Conservation (phyloP, 352 stramenopile genomes). For the Plasmopara viticola region DNA sequence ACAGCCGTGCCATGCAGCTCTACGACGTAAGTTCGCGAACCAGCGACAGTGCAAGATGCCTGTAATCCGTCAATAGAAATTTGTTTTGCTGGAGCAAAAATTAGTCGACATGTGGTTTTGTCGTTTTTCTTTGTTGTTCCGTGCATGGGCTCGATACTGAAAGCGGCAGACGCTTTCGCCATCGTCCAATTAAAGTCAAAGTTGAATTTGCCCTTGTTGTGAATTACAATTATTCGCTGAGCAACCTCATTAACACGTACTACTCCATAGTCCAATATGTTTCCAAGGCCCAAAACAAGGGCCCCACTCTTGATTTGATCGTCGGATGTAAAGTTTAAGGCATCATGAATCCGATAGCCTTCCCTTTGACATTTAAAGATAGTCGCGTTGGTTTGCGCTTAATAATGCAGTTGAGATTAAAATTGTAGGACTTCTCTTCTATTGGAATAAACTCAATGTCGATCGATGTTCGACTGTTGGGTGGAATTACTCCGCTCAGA, state of each 20-base stretch:
- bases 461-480: constrained; percentile 75
- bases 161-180: constrained; percentile 28
- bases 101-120: constrained; percentile 58
- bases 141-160: constrained; percentile 63
- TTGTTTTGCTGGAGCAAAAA: constrained; percentile 40
- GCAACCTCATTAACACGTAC: no score
- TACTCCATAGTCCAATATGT: no score
- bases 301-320: no score
- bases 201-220: constrained; percentile 93
- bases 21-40: constrained; percentile 79
- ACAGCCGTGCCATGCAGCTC: constrained; percentile 68
- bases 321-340: no score
- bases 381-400: no score
- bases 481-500: constrained; percentile 85
- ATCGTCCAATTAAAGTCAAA: constrained; percentile 90
- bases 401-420: constrained; percentile 65
- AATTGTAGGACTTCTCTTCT: constrained; percentile 91
- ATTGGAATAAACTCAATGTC: constrained; percentile 87
- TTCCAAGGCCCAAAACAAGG: no score
- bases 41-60: constrained; percentile 80
- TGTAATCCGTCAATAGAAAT: constrained; percentile 51
- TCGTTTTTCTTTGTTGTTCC: constrained; percentile 88
- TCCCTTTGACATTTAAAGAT: no score
- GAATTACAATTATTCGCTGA: constrained; percentile 72
- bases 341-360: no score